Evolutionary conservation across 106 monocot species (phyloP).

Genomic region (Dioscorea zingiberensis): DNA sequence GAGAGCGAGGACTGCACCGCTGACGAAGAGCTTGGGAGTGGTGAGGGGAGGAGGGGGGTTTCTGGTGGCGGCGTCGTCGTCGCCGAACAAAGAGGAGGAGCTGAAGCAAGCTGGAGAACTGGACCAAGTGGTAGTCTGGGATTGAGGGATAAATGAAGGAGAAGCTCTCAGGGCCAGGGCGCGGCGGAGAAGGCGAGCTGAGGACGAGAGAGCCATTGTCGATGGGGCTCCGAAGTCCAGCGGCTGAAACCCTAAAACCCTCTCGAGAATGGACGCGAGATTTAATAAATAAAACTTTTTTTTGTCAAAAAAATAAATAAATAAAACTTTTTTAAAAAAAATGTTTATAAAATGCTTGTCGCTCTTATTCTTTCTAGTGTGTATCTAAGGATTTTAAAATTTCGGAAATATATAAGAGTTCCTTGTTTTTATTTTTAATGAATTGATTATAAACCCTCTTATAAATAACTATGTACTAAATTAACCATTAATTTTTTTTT

Average conservation of each 20-base stretch:
- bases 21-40: constrained; percentile 40
- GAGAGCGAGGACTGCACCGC: constrained; percentile 13
- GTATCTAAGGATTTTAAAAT: no score
- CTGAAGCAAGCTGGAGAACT: neutral
- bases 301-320: no score
- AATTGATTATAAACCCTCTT: no score
- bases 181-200: neutral
- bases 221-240: neutral
- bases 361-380: no score
- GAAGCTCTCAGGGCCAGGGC: neutral
- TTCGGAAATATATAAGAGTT: no score
- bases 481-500: no score
- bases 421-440: no score
- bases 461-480: no score
- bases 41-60: constrained; percentile 29
- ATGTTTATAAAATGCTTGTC: no score
- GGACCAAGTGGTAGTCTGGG: neutral
- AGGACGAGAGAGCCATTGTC: neutral
- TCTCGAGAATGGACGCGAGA: no score
- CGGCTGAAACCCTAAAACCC: neutral
- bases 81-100: constrained; percentile 14
- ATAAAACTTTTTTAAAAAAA: no score
- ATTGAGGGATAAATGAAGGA: neutral
- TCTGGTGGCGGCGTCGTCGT: constrained; percentile 10
- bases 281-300: no score